A percentile compares a stretch with the other conserved stretches of the same genome.
phyloP scores from a whole-genome alignment of 2,329 filamentous ascomycete species.

The Erysiphe pulchra region DNA sequence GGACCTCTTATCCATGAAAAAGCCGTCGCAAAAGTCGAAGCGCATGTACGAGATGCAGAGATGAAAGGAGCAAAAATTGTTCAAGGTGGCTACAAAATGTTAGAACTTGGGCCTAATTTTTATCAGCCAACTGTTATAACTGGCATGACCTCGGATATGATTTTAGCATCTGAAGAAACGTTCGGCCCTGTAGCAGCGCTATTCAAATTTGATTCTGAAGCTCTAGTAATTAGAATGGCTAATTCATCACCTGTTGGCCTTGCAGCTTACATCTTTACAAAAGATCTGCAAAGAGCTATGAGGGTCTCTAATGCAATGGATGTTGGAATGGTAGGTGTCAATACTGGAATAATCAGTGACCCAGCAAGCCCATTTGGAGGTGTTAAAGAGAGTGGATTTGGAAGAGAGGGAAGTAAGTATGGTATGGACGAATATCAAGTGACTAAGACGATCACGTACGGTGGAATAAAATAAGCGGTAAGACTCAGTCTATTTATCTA shows the following conservation, averaged over 20 bases:
- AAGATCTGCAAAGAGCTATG: conserved; percentile 30
- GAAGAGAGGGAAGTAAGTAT: conserved; percentile 26
- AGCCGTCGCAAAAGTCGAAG: conserved; percentile 53
- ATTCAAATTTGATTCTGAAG: conserved; percentile 71
- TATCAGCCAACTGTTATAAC: conserved; percentile 75
- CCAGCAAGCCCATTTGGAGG: conserved; percentile 28
- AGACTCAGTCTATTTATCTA: too few relatives aligned
- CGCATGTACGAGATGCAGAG: conserved; percentile 56
- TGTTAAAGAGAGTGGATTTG: conserved; percentile 29
- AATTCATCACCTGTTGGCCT: conserved; percentile 69
- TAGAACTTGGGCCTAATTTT: conserved; percentile 61
- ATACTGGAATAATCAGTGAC: conserved; percentile 39
- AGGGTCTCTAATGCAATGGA: conserved; percentile 45
- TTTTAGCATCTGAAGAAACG: conserved; percentile 66
- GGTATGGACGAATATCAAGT: conserved; percentile 26
- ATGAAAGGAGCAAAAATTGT: conserved; percentile 53
- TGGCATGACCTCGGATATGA: conserved; percentile 69
- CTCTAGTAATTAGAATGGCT: conserved; percentile 62
- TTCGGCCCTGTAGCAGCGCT: conserved; percentile 84
- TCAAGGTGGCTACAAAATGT: conserved; percentile 46
- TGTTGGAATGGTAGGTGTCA: conserved; percentile 71
- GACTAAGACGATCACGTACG: conserved; percentile 23
- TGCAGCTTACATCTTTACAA: conserved; percentile 79
- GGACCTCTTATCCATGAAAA: conserved; percentile 68
- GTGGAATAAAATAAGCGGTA: conserved; percentile 8